Conservation (phyloP, 352 stramenopile genomes). For the Peronospora belbahrii region DNA sequence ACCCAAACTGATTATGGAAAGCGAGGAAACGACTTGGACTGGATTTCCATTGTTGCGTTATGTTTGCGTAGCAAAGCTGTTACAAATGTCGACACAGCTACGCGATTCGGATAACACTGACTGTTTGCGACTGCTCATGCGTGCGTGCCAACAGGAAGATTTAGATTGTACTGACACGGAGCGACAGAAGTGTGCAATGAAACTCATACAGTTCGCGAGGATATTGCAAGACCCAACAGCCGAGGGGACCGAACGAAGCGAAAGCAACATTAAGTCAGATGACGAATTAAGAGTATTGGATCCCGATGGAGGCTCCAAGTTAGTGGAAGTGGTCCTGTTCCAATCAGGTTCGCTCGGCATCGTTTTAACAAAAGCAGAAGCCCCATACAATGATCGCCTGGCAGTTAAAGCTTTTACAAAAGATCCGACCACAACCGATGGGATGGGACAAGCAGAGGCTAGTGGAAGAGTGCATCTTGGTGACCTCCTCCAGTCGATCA, state of each 20-base stretch:
- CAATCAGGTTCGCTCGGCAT: slow-evolving; percentile 55
- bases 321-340: slow-evolving; percentile 59
- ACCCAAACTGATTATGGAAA: slow-evolving; percentile 19
- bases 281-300: neutral
- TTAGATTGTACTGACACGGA: neutral
- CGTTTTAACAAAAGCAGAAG: slow-evolving; percentile 45
- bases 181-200: slow-evolving; percentile 11
- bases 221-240: slow-evolving; percentile 56
- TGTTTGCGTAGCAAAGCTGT: slow-evolving; percentile 55
- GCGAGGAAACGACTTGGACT: slow-evolving; percentile 29
- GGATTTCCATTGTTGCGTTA: slow-evolving; percentile 65
- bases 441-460: slow-evolving; percentile 47
- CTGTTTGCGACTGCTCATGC: slow-evolving; percentile 71
- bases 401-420: slow-evolving; percentile 68
- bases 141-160: slow-evolving; percentile 30
- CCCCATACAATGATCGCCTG: slow-evolving; percentile 44
- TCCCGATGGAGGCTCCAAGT: slow-evolving; percentile 7
- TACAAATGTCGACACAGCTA: slow-evolving; percentile 50
- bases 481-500: slow-evolving; percentile 75
- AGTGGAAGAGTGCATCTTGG: slow-evolving; percentile 53
- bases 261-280: neutral
- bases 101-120: slow-evolving; percentile 53
- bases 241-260: slow-evolving; percentile 19
- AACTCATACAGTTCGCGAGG: slow-evolving; percentile 42
- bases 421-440: slow-evolving; percentile 24